Base-by-base conservation (phyloP, 345 rosid species). In the Salix viminalis region DNA sequence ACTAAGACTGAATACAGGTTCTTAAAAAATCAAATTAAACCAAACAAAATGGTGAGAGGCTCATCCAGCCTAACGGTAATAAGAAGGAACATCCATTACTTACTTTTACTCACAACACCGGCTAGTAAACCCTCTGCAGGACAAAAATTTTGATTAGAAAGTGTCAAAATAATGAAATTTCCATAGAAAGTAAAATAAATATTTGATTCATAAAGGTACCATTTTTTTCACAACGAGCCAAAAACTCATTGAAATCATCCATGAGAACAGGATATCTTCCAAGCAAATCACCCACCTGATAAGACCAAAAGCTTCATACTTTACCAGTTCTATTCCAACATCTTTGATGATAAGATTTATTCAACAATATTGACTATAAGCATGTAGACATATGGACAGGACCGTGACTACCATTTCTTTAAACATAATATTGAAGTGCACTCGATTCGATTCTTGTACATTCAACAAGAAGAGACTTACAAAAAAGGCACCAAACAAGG, bases 51-150 rank as follows among this genome's bases (percentile, higher is more conserved):
- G 68, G 7, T 65, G n/a, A 30, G 13, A 73, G n/a, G 46, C 11
- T 61, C 54, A 70, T 76, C 32, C 37, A 67, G 74, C 77, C 46
- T 70, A 58, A 67, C 42, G 32, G 66, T 79, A 69, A 66, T n/a
- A 75, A 58, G 48, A 65, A 32, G 62, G 41, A 52, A 48, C 70
- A 79, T 70, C 37, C 14, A 58, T 58, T 34, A 88, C 99, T 86
- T 90, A 95, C 97, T 94, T 86, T 91, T 90, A 76, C 94, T 88
- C 76, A 92, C 85, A 77, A 95, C 85, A 74, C 88, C 92, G 66
- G 96, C 94, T 69, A 95, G 97, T 58, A 94, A 83, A 74, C 95
- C 97, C 78, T 89, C 98, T 92, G 94, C 87, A 85, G 58, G 79
- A 76, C 78, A 79, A 66, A 66, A 82, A 5, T 34, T 72, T 65